phyloP scores from a whole-genome alignment of 257 asterid genomes.

The Ajuga chamaepitys region DNA sequence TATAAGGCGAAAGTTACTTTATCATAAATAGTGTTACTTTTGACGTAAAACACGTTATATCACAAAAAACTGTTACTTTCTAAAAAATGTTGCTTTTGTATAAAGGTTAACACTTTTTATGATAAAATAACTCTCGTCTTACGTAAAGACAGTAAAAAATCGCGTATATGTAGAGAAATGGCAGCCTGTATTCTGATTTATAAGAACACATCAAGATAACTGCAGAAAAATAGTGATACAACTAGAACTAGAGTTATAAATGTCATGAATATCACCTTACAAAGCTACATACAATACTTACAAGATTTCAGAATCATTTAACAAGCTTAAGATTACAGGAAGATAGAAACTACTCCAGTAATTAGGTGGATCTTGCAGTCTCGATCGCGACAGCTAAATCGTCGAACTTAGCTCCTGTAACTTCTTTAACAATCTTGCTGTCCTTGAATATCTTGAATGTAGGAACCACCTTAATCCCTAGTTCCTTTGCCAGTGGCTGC shows the following conservation, averaged over 20 bases:
- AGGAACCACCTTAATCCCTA: conserved; percentile 87
- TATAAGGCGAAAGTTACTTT: no score
- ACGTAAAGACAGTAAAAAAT: no score
- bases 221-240: not conserved
- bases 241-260: not conserved
- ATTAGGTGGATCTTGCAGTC: conserved; percentile 35
- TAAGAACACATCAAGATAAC: not conserved
- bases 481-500: conserved; percentile 82
- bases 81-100: no score
- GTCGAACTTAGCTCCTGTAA: conserved; percentile 76
- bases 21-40: no score
- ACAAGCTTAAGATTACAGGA: not conserved
- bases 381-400: conserved; percentile 65
- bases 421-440: conserved; percentile 63
- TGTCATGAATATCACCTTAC: not conserved
- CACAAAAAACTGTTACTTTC: no score
- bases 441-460: conserved; percentile 82
- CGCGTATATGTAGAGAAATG: no score
- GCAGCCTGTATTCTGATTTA: no score
- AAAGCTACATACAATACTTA: not conserved
- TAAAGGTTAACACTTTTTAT: no score
- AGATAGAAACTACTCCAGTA: no score
- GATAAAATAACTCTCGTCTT: no score
- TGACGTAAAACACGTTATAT: no score
- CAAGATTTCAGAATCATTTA: conserved; percentile 2